Evolutionary conservation across 169 alveolate species (phyloP).

Genomic region (Babesia sp.): DNA sequence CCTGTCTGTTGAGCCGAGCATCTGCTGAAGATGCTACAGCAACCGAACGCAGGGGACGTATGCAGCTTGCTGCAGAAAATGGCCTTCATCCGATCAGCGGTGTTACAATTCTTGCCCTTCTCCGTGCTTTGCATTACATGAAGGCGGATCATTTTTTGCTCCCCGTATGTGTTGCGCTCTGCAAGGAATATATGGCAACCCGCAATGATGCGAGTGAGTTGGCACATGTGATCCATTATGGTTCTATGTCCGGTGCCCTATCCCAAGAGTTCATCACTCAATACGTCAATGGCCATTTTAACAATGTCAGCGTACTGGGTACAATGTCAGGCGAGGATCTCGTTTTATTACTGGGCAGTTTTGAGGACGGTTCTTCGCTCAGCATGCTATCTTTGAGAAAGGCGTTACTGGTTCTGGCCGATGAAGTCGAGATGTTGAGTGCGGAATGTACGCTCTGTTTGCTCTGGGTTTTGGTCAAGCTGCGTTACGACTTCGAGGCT

Average conservation of each 20-base stretch:
- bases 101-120: slow-evolving; percentile 36
- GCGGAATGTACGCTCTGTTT: slow-evolving; percentile 23
- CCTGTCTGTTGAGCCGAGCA: slow-evolving; percentile 22
- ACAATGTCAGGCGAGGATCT: slow-evolving; percentile 27
- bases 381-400: slow-evolving; percentile 10
- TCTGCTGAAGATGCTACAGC: neutral
- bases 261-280: slow-evolving; percentile 18
- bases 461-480: slow-evolving; percentile 25
- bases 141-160: slow-evolving; percentile 15
- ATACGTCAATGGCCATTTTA: slow-evolving; percentile 10
- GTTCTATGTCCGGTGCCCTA: slow-evolving; percentile 12
- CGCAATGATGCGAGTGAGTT: slow-evolving; percentile 5
- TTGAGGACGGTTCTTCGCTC: neutral
- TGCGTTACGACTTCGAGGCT: slow-evolving; percentile 29
- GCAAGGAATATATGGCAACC: slow-evolving; percentile 41
- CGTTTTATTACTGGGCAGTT: slow-evolving; percentile 16
- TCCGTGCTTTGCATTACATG: slow-evolving; percentile 26
- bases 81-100: slow-evolving; percentile 26
- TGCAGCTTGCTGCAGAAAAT: slow-evolving; percentile 12
- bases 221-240: slow-evolving; percentile 23
- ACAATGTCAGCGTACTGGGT: slow-evolving; percentile 30
- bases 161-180: slow-evolving; percentile 28
- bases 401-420: slow-evolving; percentile 23
- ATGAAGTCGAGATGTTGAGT: slow-evolving; percentile 37
- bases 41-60: slow-evolving; percentile 13